Conservation (phyloP, 78 protist genomes). For the Dictyostelium discoideum region DNA sequence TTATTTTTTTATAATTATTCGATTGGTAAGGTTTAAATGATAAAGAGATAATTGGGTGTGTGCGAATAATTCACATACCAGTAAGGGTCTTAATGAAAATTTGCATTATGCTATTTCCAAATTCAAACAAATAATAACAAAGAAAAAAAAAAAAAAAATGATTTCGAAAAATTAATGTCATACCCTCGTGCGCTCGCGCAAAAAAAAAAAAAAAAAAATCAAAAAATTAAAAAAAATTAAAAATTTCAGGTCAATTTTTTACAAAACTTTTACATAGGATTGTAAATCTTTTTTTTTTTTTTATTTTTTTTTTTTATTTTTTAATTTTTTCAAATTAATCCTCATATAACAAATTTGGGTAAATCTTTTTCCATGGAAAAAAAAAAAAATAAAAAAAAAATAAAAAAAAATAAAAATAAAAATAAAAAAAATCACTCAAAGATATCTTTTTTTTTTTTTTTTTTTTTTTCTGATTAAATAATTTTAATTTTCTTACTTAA, state of each 20-base stretch:
- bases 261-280: background rate
- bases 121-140: background rate
- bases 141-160: conserved; percentile 3
- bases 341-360: too few species aligned
- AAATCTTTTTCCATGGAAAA: too few species aligned
- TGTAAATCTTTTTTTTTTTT: background rate
- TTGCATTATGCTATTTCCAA: conserved; percentile 79
- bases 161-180: background rate
- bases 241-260: background rate
- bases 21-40: background rate
- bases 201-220: conserved; percentile 10
- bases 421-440: too few species aligned
- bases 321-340: too few species aligned
- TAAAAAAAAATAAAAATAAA: too few species aligned
- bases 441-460: too few species aligned
- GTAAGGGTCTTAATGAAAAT: conserved; percentile 93
- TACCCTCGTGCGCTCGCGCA: background rate
- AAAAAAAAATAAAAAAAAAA: too few species aligned
- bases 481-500: too few species aligned
- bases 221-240: background rate
- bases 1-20: background rate
- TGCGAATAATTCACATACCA: conserved; percentile 37
- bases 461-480: too few species aligned
- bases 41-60: background rate
- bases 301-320: too few species aligned